phyloP scores from a whole-genome alignment of 75 land plant species.

The Sequoia sempervirens region DNA sequence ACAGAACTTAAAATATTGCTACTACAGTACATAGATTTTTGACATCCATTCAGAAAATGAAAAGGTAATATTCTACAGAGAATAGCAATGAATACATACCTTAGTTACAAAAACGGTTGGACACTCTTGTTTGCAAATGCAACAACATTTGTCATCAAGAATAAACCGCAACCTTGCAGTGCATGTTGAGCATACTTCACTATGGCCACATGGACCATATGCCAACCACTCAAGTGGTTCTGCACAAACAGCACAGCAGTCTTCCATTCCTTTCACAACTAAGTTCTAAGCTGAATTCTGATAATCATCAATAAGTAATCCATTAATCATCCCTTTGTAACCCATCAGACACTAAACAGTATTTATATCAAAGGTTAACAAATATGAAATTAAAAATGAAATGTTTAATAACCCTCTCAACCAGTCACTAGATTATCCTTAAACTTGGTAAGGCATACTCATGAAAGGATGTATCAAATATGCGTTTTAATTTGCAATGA shows the following conservation, averaged over 20 bases:
- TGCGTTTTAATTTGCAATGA: not conserved
- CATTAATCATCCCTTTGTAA: not conserved
- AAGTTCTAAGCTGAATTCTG: not conserved
- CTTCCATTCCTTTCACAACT: constrained; percentile 59
- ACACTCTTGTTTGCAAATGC: constrained; percentile 89
- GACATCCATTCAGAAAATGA: not conserved
- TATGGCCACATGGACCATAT: constrained; percentile 92
- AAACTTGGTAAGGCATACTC: not conserved
- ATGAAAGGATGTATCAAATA: not conserved
- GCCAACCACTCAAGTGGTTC: constrained; percentile 90
- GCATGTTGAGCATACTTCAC: constrained; percentile 94
- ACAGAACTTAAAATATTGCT: not conserved
- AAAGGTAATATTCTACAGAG: not conserved
- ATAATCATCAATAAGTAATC: not conserved
- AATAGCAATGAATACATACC: constrained; percentile 22
- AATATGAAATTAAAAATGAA: not conserved
- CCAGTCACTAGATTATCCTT: not conserved
- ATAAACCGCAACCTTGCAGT: constrained; percentile 81
- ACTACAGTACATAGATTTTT: not conserved
- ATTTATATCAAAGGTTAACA: not conserved
- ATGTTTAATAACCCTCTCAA: not conserved
- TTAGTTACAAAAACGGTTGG: constrained; percentile 77
- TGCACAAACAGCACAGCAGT: constrained; percentile 95
- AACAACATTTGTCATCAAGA: constrained; percentile 81
- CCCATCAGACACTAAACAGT: not conserved